These are phyloP conservation scores for Heritiera fomes DNA, from an alignment of 345 rosid genomes.

Conservation along the genomic window DNA sequence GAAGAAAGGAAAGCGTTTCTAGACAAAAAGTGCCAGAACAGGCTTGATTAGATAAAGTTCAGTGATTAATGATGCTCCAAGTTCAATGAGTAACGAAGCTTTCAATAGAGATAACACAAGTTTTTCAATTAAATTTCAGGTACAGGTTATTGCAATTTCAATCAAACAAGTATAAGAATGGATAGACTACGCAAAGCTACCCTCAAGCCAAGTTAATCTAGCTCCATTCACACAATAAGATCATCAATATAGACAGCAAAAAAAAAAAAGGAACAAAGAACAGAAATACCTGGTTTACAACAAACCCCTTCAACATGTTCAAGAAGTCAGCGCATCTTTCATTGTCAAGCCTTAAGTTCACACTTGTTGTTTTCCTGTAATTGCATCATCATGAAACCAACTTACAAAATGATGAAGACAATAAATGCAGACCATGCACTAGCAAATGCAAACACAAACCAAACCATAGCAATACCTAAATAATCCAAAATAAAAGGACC, in stretches of 20 bases:
- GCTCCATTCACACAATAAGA: not conserved
- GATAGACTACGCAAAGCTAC: not conserved
- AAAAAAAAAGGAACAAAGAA: not conserved
- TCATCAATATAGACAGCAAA: not conserved
- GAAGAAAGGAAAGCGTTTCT: too few species aligned
- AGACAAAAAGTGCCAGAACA: too few species aligned
- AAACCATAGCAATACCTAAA: not conserved
- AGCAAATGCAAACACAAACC: not conserved
- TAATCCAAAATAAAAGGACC: not conserved
- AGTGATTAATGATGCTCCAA: not conserved
- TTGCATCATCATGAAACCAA: slow-evolving; percentile 17
- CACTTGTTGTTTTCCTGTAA: slow-evolving; percentile 78
- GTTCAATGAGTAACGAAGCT: not conserved
- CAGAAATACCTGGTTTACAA: slow-evolving; percentile 72
- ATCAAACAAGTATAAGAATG: not conserved
- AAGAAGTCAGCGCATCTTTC: slow-evolving; percentile 80
- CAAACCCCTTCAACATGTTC: slow-evolving; percentile 93
- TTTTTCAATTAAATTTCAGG: not conserved
- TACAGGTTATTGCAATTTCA: not conserved
- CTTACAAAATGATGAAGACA: not conserved
- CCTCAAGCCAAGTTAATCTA: slow-evolving; percentile 2
- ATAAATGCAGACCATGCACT: not conserved
- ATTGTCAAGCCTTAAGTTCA: slow-evolving; percentile 78
- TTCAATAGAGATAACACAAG: not conserved
- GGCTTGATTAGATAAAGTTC: not conserved